A percentile compares a stretch with the other conserved stretches of the same genome.
These are phyloP conservation scores for Chrysoporthe austroafricana DNA, from an alignment of 2,329 filamentous ascomycete genomes.

Conservation along the genomic window DNA sequence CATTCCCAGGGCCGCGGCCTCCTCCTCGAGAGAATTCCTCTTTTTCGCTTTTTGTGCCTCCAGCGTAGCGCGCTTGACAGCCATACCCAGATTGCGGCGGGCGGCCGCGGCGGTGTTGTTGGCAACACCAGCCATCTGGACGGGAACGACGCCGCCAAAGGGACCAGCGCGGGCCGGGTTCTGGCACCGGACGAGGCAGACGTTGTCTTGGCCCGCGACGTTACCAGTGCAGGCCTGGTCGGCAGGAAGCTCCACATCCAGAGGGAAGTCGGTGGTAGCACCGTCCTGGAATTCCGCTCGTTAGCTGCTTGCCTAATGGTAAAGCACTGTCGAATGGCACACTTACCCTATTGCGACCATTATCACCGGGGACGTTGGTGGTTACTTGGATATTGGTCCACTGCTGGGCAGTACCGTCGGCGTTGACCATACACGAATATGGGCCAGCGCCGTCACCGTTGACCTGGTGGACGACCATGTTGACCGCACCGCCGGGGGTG, in stretches of 20 bases:
- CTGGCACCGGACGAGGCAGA: constrained; percentile 67
- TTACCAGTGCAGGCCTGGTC: constrained; percentile 61
- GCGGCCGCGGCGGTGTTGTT: constrained; percentile 29
- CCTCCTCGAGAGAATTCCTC: constrained; percentile 25
- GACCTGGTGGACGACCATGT: constrained; percentile 70
- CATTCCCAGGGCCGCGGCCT: constrained; percentile 20
- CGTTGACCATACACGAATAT: constrained; percentile 67
- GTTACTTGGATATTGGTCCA: constrained; percentile 61
- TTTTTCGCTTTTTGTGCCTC: constrained; percentile 28
- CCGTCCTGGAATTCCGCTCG: constrained; percentile 38
- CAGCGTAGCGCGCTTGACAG: constrained; percentile 33
- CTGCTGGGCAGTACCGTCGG: constrained; percentile 57
- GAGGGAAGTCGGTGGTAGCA: constrained; percentile 49
- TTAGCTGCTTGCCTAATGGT: constrained; percentile 2
- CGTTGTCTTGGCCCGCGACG: constrained; percentile 60
- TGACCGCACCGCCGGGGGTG: constrained; percentile 57
- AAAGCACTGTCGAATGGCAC: not conserved
- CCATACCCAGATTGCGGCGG: constrained; percentile 35
- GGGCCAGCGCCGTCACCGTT: constrained; percentile 69
- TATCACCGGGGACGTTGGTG: constrained; percentile 54
- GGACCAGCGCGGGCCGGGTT: constrained; percentile 64
- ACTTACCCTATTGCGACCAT: constrained; percentile 49
- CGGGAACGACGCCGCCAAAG: constrained; percentile 54
- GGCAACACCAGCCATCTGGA: constrained; percentile 36
- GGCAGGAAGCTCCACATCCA: constrained; percentile 60